Conservation (phyloP, 257 asterid genomes). For the Ophiorrhiza pumila region DNA sequence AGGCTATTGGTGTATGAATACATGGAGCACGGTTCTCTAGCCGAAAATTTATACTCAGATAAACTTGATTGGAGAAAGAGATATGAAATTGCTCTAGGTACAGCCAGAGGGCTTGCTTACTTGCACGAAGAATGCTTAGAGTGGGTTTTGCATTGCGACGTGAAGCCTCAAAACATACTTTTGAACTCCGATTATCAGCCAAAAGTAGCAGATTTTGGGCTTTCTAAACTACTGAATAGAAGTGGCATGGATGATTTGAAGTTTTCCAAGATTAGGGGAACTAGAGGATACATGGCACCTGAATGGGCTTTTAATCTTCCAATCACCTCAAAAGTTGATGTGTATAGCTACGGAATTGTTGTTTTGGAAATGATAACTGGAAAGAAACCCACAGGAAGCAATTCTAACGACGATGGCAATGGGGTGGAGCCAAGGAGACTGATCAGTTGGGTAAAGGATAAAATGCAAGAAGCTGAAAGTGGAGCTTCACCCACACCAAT, state of each 20-base stretch:
- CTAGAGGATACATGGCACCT: slow-evolving; percentile 54
- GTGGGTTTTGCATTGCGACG: slow-evolving; percentile 51
- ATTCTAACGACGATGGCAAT: neutral
- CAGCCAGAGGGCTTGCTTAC: slow-evolving; percentile 45
- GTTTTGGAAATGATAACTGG: slow-evolving; percentile 39
- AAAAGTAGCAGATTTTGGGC: slow-evolving; percentile 47
- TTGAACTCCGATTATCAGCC: slow-evolving; percentile 29
- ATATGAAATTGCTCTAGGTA: slow-evolving; percentile 32
- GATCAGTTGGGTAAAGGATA: slow-evolving; percentile 35
- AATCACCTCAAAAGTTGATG: slow-evolving; percentile 46
- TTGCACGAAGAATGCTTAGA: slow-evolving; percentile 47
- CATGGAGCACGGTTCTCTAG: slow-evolving; percentile 36
- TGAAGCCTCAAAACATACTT: slow-evolving; percentile 48
- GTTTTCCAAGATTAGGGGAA: slow-evolving; percentile 37
- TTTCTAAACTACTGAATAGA: slow-evolving; percentile 28
- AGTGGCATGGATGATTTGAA: slow-evolving; percentile 8
- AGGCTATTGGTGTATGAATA: slow-evolving; percentile 41
- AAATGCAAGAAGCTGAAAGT: slow-evolving; percentile 4
- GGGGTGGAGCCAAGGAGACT: slow-evolving; percentile 22
- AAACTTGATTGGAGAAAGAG: slow-evolving; percentile 39
- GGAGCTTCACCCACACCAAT: neutral
- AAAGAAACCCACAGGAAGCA: slow-evolving; percentile 8
- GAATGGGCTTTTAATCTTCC: slow-evolving; percentile 43
- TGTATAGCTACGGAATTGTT: slow-evolving; percentile 44
- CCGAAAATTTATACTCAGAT: slow-evolving; percentile 22